A percentile compares a stretch with the other conserved stretches of the same genome.
Conservation (phyloP, 768 basidiomycete species). For the Fomitopsis serialis region DNA sequence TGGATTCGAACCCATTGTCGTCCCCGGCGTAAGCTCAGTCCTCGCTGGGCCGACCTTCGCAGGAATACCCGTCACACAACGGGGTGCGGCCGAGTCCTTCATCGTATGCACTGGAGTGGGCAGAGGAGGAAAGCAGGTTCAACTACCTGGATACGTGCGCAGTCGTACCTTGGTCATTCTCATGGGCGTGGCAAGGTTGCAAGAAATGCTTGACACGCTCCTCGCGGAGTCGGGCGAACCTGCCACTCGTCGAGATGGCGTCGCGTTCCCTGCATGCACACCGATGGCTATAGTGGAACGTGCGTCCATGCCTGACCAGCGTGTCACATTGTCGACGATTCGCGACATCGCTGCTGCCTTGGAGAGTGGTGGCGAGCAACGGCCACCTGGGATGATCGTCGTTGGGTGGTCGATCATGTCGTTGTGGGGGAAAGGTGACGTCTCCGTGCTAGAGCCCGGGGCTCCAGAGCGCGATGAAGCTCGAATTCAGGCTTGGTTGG, state of each 20-base stretch:
- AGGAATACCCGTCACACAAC: slow-evolving; percentile 91
- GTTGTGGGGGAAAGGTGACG: slow-evolving; percentile 67
- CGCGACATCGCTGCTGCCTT: slow-evolving; percentile 64
- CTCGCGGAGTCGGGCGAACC: slow-evolving; percentile 11
- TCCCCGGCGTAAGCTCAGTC: slow-evolving; percentile 89
- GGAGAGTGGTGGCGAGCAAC: slow-evolving; percentile 73
- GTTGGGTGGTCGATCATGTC: slow-evolving; percentile 89
- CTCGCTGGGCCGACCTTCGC: slow-evolving; percentile 87
- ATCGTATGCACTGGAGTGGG: slow-evolving; percentile 94
- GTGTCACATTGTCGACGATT: slow-evolving; percentile 76
- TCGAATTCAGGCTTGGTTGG: slow-evolving; percentile 58
- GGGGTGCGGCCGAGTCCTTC: slow-evolving; percentile 88
- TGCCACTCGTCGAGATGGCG: slow-evolving; percentile 34
- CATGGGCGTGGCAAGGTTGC: slow-evolving; percentile 92
- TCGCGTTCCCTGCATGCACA: slow-evolving; percentile 62
- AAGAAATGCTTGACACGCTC: slow-evolving; percentile 64
- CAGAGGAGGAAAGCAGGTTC: slow-evolving; percentile 72
- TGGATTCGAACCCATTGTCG: slow-evolving; percentile 77
- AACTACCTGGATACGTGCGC: slow-evolving; percentile 85
- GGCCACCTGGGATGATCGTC: slow-evolving; percentile 95
- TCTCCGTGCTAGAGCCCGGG: slow-evolving; percentile 61
- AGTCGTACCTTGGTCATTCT: slow-evolving; percentile 76
- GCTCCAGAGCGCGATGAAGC: slow-evolving; percentile 36
- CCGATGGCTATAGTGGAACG: slow-evolving; percentile 95
- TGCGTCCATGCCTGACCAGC: slow-evolving; percentile 91